Conservation (phyloP, 2,329 filamentous ascomycete species). For the Hansfordia pulvinata region DNA sequence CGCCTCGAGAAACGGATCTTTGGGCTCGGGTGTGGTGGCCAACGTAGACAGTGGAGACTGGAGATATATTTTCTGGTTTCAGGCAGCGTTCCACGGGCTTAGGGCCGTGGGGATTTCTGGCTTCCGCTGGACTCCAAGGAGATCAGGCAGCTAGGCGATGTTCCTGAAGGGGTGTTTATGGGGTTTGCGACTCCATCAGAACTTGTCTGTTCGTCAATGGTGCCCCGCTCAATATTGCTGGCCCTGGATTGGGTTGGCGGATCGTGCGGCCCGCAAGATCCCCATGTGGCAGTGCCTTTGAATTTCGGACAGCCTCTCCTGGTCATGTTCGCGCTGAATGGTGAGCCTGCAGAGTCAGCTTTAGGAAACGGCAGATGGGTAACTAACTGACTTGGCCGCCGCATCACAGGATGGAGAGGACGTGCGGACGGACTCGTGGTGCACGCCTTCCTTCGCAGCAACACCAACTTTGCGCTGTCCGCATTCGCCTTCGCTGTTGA, state of each 20-base stretch:
- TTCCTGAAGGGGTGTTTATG: slow-evolving; percentile 24
- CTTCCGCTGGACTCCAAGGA: slow-evolving; percentile 30
- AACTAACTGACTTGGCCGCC: neutral
- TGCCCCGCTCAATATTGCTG: slow-evolving; percentile 27
- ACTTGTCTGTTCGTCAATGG: slow-evolving; percentile 27
- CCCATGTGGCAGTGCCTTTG: slow-evolving; percentile 25
- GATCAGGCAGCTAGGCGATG: slow-evolving; percentile 21
- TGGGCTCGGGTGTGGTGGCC: slow-evolving; percentile 37
- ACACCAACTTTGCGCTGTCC: slow-evolving; percentile 39
- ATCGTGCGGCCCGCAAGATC: slow-evolving; percentile 22
- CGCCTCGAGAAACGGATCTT: slow-evolving; percentile 25
- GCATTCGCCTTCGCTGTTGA: slow-evolving; percentile 43
- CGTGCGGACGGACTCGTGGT: slow-evolving; percentile 38
- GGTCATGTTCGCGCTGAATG: slow-evolving; percentile 22
- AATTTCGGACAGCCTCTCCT: slow-evolving; percentile 26
- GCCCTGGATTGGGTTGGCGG: slow-evolving; percentile 31
- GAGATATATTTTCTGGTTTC: slow-evolving; percentile 46
- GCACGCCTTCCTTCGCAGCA: slow-evolving; percentile 38
- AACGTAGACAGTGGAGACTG: slow-evolving; percentile 31
- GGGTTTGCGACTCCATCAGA: slow-evolving; percentile 33
- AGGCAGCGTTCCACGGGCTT: slow-evolving; percentile 35
- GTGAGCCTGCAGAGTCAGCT: slow-evolving; percentile 18
- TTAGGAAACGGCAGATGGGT: neutral
- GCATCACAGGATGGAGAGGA: slow-evolving; percentile 36
- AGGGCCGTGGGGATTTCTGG: slow-evolving; percentile 31